Percentiles rank a stretch among this genome's conserved stretches.
These are phyloP conservation scores for cucumber (Cucumis sativus) DNA, from an alignment of 306 rosid species.

Conservation along the genomic window Cucumber_9930_V3 NC_026661.2:22133501-22134000, in stretches of 20 bases:
- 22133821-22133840: constrained; percentile 44
- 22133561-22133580: too few species aligned
- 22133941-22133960: constrained; percentile 19
- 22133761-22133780: neutral
- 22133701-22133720: neutral
- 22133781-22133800: constrained; percentile 55
- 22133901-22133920: constrained; percentile 1
- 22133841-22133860: constrained; percentile 45
- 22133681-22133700: neutral
- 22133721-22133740: neutral
- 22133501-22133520: too few species aligned
- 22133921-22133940: neutral
- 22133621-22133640: neutral
- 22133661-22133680: neutral
- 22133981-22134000: constrained; percentile 10
- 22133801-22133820: constrained; percentile 52
- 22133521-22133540: too few species aligned
- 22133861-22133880: constrained; percentile 12
- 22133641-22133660: neutral
- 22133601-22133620: neutral
- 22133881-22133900: constrained; percentile 7
- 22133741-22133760: neutral
- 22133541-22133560: too few species aligned
- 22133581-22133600: too few species aligned
- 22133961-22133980: constrained; percentile 15